Evolutionary conservation across 2,329 filamentous ascomycete species (phyloP), one percentile per base, ranked within the genome.

Genomic region (Calonectria leucothoes): DNA sequence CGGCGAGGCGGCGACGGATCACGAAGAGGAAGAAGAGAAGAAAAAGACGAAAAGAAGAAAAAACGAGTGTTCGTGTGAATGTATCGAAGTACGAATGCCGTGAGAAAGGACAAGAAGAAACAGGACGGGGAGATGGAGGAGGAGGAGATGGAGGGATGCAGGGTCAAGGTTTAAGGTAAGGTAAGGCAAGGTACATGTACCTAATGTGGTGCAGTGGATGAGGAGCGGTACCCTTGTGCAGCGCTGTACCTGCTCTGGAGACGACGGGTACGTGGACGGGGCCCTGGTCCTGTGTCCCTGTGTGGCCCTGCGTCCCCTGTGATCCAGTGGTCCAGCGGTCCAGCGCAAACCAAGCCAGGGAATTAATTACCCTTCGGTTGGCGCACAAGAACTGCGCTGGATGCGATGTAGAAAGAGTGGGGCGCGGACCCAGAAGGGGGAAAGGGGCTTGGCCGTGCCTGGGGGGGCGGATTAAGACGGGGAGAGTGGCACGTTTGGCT

Each of bases 301-400:
- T 42, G 39, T n/a, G 35, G 35, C 39, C 39, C 39, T 45, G 39
- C 11, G 39, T 45, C 42, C 42, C 42, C 42, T 45, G 42, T 45
- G 42, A n/a, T 27, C 31, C 20, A 61, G 55, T 39, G 55, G 55
- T 59, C 2, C 35, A 51, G 61, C 25, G 33, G 35, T 33, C 61
- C 76, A 69, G 73, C 70, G 70, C 69, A 73, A 73, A 76, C 74
- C 70, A 72, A 69, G 66, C 70, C 69, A 74, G 73, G 75, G 69
- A 74, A 76, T 73, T 79, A 79, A 79, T 77, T 80, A 78, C 76
- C 71, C 59, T 77, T 77, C 67, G 69, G 55, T 76, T 68, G 52
- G 66, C 52, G 66, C 35, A 64, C 52, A n/a, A 77, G 70, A 76
- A 77, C 74, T 74, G 72, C 69, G 74, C 76, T 76, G 76, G 71